Evolutionary conservation across 306 rosid species (phyloP).

Genomic region (Cyclanthera cordifolia): DNA sequence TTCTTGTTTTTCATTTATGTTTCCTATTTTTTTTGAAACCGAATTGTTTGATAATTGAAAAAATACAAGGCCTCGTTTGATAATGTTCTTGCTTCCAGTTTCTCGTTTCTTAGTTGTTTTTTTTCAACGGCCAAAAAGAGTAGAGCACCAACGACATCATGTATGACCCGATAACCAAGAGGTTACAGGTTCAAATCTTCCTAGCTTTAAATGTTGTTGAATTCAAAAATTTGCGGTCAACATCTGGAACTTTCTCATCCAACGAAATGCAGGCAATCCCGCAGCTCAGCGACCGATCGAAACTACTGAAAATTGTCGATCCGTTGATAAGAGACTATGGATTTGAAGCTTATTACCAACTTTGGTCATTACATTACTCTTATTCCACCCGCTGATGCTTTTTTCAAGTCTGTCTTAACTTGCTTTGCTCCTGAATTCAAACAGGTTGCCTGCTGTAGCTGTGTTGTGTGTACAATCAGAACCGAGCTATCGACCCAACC

Average conservation of each 20-base stretch:
- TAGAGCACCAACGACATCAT: too few relatives aligned
- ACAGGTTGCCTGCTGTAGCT: constrained; percentile 97
- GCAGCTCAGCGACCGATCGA: constrained; percentile 73
- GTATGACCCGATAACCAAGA: too few relatives aligned
- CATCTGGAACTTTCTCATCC: background rate
- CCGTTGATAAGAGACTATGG: constrained; percentile 69
- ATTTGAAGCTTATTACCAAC: constrained; percentile 88
- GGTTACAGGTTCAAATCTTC: too few relatives aligned
- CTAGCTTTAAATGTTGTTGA: too few relatives aligned
- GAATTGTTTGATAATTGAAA: too few relatives aligned
- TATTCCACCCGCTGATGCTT: background rate
- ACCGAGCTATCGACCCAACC: constrained; percentile 79
- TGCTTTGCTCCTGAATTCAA: background rate
- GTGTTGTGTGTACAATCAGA: constrained; percentile 85
- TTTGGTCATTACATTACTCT: constrained; percentile 15
- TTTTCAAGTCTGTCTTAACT: background rate
- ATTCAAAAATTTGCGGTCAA: background rate
- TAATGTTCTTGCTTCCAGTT: too few relatives aligned
- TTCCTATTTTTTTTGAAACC: too few relatives aligned
- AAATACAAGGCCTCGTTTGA: too few relatives aligned
- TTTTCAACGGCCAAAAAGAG: too few relatives aligned
- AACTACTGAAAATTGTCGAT: constrained; percentile 73
- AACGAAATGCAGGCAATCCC: constrained; percentile 62
- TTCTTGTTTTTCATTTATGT: too few relatives aligned
- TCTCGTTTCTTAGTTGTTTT: too few relatives aligned